Conservation (phyloP, 108 stramenopile genomes). For the Ochromonas danica region DNA sequence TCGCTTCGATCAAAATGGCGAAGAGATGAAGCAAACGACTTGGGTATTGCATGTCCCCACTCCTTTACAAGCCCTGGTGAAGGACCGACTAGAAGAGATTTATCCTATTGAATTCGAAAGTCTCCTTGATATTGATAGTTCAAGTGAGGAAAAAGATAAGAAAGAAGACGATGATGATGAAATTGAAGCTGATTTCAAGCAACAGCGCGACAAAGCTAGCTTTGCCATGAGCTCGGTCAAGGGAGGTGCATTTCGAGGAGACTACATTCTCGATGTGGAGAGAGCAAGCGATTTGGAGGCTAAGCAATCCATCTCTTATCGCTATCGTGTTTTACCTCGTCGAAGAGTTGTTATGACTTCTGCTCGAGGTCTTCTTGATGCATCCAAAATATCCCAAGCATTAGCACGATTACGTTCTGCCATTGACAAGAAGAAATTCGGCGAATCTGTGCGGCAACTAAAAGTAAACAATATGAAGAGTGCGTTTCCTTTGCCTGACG, state of each 20-base stretch:
- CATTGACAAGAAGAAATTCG: too few species aligned
- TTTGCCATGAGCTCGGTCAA: background rate
- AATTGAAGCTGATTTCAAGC: background rate
- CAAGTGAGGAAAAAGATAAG: background rate
- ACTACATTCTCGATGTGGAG: background rate
- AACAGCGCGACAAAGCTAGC: too few species aligned
- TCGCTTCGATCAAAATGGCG: background rate
- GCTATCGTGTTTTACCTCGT: background rate
- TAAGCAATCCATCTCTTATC: background rate
- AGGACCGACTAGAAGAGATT: too few species aligned
- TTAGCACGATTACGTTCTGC: background rate
- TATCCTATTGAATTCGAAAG: too few species aligned
- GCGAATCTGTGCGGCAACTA: too few species aligned
- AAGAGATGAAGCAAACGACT: background rate
- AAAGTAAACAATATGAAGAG: too few species aligned
- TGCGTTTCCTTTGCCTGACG: too few species aligned
- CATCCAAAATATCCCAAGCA: background rate
- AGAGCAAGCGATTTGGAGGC: background rate
- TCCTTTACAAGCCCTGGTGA: background rate
- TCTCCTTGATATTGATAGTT: too few species aligned
- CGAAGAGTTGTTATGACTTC: background rate
- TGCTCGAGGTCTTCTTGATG: background rate
- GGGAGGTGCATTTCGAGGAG: background rate
- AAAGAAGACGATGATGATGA: background rate
- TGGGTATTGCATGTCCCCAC: background rate